phyloP scores from a whole-genome alignment of 2,329 filamentous ascomycete genomes.

The Helminthosporium solani region DNA sequence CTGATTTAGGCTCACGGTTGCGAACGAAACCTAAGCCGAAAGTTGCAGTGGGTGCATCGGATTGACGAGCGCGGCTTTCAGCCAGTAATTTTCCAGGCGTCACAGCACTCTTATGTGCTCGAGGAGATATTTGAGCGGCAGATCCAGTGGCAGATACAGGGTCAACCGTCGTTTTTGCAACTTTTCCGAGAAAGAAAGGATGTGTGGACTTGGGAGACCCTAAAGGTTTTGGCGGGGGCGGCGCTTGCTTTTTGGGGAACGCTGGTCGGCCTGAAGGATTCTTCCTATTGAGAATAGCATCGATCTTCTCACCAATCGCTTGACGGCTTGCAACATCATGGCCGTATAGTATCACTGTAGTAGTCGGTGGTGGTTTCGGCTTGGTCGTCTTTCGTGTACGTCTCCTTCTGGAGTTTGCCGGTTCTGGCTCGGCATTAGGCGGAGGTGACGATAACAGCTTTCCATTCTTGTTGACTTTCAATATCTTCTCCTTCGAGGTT shows the following conservation, averaged over 20 bases:
- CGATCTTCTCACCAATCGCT: constrained; percentile 61
- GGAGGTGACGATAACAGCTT: constrained; percentile 45
- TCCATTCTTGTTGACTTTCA: constrained; percentile 48
- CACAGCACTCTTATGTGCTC: constrained; percentile 41
- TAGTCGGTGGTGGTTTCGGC: constrained; percentile 30
- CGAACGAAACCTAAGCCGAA: constrained; percentile 23
- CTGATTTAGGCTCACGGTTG: constrained; percentile 55
- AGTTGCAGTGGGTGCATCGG: constrained; percentile 13
- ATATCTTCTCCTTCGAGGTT: constrained; percentile 36
- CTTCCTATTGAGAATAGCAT: constrained; percentile 57
- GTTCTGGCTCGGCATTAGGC: constrained; percentile 18
- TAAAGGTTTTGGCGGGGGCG: constrained; percentile 27
- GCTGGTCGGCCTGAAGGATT: constrained; percentile 21
- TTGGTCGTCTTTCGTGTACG: constrained; percentile 23
- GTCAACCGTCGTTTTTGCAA: constrained; percentile 28
- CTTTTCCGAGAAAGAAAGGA: constrained; percentile 68
- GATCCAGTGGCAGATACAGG: constrained; percentile 11
- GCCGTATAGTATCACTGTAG: constrained; percentile 64
- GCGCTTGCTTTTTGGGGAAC: constrained; percentile 19
- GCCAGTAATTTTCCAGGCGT: constrained; percentile 50
- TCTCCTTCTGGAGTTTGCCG: constrained; percentile 50
- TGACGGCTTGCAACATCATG: constrained; percentile 47
- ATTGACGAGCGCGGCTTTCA: constrained; percentile 28
- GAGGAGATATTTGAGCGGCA: constrained; percentile 25
- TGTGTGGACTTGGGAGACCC: constrained; percentile 55